Percentiles rank a stretch among this genome's conserved stretches.
These are phyloP conservation scores for Canna indica DNA, from an alignment of 176 grass and related monocot species.

Conservation along the genomic window DNA sequence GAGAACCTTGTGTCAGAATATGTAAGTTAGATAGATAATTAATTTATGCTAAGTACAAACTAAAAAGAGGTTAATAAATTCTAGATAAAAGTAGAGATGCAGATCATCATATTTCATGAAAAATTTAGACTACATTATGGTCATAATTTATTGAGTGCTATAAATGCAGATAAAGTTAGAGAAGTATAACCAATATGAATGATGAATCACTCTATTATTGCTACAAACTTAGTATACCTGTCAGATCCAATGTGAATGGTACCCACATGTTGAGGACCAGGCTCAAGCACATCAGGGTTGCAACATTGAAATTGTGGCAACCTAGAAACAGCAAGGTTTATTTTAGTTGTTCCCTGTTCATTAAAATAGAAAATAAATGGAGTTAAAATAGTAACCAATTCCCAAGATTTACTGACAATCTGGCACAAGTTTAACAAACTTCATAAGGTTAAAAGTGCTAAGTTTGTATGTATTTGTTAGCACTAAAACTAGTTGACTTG, in stretches of 20 bases:
- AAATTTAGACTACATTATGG: background rate
- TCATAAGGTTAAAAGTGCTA: background rate
- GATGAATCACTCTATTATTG: background rate
- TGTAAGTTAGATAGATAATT: too few relatives aligned
- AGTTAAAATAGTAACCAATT: slow-evolving; percentile 12
- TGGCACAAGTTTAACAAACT: background rate
- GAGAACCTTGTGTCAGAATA: too few relatives aligned
- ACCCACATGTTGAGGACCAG: slow-evolving; percentile 80
- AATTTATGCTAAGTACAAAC: too few relatives aligned
- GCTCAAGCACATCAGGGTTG: slow-evolving; percentile 39
- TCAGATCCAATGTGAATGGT: slow-evolving; percentile 97
- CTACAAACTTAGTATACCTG: slow-evolving; percentile 43
- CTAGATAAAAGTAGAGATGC: too few relatives aligned
- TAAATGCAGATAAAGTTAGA: background rate
- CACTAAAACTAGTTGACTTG: background rate
- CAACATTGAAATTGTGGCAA: slow-evolving; percentile 84
- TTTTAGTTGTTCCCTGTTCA: slow-evolving; percentile 88
- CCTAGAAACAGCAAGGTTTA: slow-evolving; percentile 89
- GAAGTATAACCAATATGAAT: background rate
- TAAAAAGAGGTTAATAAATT: too few relatives aligned
- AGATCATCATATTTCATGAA: background rate
- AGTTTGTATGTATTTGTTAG: background rate
- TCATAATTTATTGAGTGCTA: background rate
- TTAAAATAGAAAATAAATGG: slow-evolving; percentile 9
- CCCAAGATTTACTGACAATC: slow-evolving; percentile 5